Percentiles rank a stretch among this genome's conserved stretches.
Evolutionary conservation across 2,329 filamentous ascomycete species (phyloP).

Genomic region (Triangularia setosa): DNA sequence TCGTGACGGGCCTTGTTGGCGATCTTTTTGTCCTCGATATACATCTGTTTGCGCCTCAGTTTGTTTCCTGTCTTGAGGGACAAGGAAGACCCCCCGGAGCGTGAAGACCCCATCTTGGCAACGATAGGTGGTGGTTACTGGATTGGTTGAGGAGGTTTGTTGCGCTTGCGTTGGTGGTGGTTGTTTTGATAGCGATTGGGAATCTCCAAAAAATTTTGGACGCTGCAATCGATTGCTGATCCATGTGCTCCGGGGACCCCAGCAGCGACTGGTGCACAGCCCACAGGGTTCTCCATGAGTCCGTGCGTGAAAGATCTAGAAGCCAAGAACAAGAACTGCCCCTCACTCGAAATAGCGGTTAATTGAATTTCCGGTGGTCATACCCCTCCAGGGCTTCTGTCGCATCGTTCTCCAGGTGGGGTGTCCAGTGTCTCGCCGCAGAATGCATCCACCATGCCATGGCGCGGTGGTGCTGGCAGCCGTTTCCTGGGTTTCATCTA

Average conservation of each 20-base stretch:
- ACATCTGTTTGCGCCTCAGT: conserved; percentile 69
- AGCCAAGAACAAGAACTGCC: neutral
- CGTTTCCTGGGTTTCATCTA: conserved; percentile 13
- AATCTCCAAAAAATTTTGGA: conserved; percentile 3
- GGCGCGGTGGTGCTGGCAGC: conserved; percentile 12
- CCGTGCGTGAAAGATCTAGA: conserved; percentile 7
- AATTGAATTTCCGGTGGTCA: conserved; percentile 23
- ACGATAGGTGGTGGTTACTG: neutral
- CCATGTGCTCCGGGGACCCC: conserved; percentile 14
- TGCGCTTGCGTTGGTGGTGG: neutral
- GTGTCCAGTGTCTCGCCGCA: neutral
- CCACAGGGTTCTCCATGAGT: conserved; percentile 9
- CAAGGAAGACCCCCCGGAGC: conserved; percentile 29
- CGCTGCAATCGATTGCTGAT: neutral
- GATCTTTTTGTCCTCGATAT: conserved; percentile 74
- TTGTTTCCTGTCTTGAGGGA: conserved; percentile 62
- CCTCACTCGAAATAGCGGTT: conserved; percentile 14
- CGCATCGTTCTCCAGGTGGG: conserved; percentile 13
- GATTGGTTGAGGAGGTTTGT: conserved; percentile 16
- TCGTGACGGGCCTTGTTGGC: conserved; percentile 72
- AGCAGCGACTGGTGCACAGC: neutral
- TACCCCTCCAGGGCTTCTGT: conserved; percentile 1
- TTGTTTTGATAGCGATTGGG: conserved; percentile 3
- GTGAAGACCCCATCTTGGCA: conserved; percentile 25
- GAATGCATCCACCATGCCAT: conserved; percentile 15